phyloP scores from a whole-genome alignment of 2,329 filamentous ascomycete species.

The Diaporthe batatas region DNA sequence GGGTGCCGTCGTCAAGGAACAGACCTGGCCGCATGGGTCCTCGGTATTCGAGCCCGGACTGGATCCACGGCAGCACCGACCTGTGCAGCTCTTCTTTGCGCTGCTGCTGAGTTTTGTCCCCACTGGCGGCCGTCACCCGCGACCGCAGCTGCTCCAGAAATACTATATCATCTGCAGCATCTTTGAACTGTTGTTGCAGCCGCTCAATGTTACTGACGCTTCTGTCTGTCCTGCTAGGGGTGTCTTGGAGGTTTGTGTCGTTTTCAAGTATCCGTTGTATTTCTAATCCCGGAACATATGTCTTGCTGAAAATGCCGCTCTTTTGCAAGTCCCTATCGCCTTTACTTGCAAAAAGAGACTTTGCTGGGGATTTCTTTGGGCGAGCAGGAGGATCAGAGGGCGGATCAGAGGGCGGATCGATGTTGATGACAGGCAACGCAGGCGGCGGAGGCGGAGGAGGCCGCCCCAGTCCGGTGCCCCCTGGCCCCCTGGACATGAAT shows the following conservation, averaged over 20 bases:
- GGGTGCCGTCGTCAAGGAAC: constrained; percentile 3
- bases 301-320: background rate
- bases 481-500: no score
- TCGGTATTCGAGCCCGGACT: background rate
- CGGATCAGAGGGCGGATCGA: no score
- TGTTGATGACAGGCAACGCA: background rate
- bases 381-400: no score
- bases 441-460: background rate
- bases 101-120: background rate
- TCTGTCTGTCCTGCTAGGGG: background rate
- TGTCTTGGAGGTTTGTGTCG: background rate
- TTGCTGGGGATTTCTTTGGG: background rate
- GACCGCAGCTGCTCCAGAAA: background rate
- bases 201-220: no score
- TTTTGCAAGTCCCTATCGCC: no score
- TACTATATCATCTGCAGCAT: background rate
- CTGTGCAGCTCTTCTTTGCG: background rate
- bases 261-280: background rate
- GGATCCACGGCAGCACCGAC: background rate
- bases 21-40: background rate
- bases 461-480: no score
- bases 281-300: background rate
- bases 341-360: background rate
- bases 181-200: background rate
- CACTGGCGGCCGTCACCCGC: background rate